phyloP scores from a whole-genome alignment of 768 basidiomycete genomes.

The Amylocystis lapponica region DNA sequence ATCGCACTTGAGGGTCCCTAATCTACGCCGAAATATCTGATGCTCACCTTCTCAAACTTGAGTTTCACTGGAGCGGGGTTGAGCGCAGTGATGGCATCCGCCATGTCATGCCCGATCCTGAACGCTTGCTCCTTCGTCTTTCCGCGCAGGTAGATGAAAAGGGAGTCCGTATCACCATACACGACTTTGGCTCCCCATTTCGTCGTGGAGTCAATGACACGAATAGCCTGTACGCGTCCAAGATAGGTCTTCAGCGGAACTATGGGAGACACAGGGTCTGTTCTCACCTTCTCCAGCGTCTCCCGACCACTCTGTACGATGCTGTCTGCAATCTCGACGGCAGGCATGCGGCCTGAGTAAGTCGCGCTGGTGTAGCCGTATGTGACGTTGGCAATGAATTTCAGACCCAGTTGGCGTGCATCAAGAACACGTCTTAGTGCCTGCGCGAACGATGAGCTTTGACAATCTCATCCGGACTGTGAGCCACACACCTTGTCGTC shows the following conservation, averaged over 20 bases:
- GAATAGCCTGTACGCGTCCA: constrained; percentile 86
- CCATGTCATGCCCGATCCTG: constrained; percentile 87
- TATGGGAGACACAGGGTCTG: too few relatives aligned
- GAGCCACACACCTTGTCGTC: constrained; percentile 60
- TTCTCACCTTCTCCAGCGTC: constrained; percentile 82
- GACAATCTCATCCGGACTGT: neutral
- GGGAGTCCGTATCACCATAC: constrained; percentile 96
- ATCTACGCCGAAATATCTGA: neutral
- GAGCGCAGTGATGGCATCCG: constrained; percentile 75
- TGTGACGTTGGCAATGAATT: constrained; percentile 91
- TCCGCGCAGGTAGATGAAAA: constrained; percentile 89
- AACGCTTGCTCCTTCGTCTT: constrained; percentile 94
- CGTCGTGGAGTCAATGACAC: constrained; percentile 62
- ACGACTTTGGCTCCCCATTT: constrained; percentile 91
- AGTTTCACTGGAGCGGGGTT: constrained; percentile 92
- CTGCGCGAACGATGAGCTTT: constrained; percentile 34
- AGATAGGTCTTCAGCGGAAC: too few relatives aligned
- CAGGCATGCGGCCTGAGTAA: constrained; percentile 96
- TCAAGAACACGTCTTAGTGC: constrained; percentile 71
- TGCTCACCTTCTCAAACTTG: constrained; percentile 90
- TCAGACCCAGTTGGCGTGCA: constrained; percentile 88
- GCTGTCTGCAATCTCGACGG: constrained; percentile 95
- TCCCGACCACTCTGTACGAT: constrained; percentile 97
- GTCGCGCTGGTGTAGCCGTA: constrained; percentile 96
- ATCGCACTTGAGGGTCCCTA: neutral